These are phyloP conservation scores for Dendrobium chrysotoxum DNA, from an alignment of 106 monocot species.

Conservation along the genomic window DNA sequence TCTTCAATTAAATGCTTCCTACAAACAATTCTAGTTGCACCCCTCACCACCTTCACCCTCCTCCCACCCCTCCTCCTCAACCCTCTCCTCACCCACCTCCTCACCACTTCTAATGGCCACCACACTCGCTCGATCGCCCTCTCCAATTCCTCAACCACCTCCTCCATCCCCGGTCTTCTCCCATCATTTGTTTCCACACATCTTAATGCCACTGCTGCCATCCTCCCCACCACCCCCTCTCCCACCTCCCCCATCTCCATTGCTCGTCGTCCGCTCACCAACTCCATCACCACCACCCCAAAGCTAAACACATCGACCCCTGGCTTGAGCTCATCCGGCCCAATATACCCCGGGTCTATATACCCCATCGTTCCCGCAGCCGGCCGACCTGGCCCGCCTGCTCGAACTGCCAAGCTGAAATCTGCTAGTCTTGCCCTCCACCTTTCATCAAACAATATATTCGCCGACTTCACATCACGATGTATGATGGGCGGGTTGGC, in stretches of 20 bases:
- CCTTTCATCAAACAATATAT: constrained; percentile 48
- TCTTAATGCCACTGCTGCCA: constrained; percentile 30
- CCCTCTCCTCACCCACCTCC: constrained; percentile 56
- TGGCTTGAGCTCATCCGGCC: constrained; percentile 32
- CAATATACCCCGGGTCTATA: constrained; percentile 64
- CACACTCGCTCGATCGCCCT: constrained; percentile 41
- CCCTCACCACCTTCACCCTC: neutral
- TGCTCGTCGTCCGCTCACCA: constrained; percentile 50
- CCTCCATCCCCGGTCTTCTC: constrained; percentile 6
- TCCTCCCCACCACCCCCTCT: constrained; percentile 47
- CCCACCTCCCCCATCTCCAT: constrained; percentile 51
- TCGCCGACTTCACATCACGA: constrained; percentile 79
- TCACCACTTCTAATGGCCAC: constrained; percentile 16
- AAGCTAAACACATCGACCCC: constrained; percentile 84
- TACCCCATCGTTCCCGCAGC: constrained; percentile 90
- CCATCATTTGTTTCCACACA: constrained; percentile 17
- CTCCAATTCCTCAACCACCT: constrained; percentile 25
- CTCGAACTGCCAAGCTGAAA: constrained; percentile 67
- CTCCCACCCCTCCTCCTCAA: constrained; percentile 15
- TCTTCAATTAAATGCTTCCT: too few relatives aligned
- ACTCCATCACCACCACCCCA: constrained; percentile 76
- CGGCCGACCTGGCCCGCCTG: neutral
- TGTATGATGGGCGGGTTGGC: constrained; percentile 48
- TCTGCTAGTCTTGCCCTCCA: constrained; percentile 62
- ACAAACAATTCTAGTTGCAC: neutral